Evolutionary conservation across 169 alveolate genomes (phyloP).

Genomic region (Plasmodium coatneyi): DNA sequence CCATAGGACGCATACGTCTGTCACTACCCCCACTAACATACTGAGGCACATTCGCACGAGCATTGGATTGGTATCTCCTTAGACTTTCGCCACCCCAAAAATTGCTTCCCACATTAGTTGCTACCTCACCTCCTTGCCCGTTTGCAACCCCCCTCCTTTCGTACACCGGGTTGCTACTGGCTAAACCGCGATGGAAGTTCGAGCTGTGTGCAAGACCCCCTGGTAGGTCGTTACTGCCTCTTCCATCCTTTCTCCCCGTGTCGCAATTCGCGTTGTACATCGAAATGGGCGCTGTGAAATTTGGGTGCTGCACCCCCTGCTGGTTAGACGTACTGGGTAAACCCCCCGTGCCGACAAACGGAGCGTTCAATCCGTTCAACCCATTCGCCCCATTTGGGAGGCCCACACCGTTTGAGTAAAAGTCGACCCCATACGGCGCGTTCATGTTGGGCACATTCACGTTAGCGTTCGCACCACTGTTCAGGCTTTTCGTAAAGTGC

Average conservation of each 20-base stretch:
- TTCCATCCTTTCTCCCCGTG: neutral
- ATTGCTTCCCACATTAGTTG: neutral
- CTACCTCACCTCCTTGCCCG: neutral
- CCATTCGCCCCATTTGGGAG: neutral
- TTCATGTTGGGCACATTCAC: neutral
- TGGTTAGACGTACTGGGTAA: neutral
- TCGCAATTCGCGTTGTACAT: neutral
- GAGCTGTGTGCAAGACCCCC: neutral
- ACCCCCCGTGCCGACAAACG: neutral
- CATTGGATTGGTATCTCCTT: neutral
- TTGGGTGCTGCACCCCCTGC: neutral
- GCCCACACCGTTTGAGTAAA: neutral
- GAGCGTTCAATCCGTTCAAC: neutral
- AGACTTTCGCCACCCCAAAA: neutral
- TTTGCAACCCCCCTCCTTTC: neutral
- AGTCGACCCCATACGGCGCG: neutral
- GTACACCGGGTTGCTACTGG: neutral
- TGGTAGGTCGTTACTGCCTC: neutral
- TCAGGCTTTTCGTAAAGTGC: slow-evolving; percentile 40
- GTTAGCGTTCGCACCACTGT: neutral
- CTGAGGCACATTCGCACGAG: neutral
- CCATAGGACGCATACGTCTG: neutral
- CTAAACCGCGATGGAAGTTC: neutral
- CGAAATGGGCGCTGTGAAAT: neutral
- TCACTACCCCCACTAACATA: neutral